phyloP scores from a whole-genome alignment of 495 filamentous ascomycete species.

The Penicillium lagena region DNA sequence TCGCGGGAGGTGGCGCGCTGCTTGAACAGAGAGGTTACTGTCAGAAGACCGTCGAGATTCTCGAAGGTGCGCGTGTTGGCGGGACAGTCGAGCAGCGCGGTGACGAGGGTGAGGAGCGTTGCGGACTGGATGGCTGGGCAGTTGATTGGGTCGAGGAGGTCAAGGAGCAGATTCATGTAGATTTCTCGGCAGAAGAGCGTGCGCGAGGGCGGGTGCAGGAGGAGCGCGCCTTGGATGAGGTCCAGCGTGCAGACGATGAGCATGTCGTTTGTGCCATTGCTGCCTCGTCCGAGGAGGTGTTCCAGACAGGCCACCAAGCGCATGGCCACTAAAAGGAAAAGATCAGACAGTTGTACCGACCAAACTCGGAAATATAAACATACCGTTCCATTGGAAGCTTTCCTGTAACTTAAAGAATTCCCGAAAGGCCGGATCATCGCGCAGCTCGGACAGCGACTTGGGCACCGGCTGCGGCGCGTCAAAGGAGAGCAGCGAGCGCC shows the following conservation, averaged over 20 bases:
- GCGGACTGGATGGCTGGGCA: slow-evolving; percentile 86
- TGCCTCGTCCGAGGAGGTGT: slow-evolving; percentile 71
- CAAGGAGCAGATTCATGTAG: slow-evolving; percentile 94
- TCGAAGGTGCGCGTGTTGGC: slow-evolving; percentile 88
- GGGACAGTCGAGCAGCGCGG: slow-evolving; percentile 75
- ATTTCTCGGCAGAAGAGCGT: slow-evolving; percentile 81
- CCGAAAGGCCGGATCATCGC: slow-evolving; percentile 81
- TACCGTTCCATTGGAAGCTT: slow-evolving; percentile 95
- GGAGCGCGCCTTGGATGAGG: slow-evolving; percentile 81
- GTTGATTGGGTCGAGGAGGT: slow-evolving; percentile 89
- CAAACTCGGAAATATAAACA: slow-evolving; percentile 3
- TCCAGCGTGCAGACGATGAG: slow-evolving; percentile 85
- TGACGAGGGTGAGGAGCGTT: slow-evolving; percentile 83
- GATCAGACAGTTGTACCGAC: neutral
- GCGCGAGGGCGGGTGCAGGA: slow-evolving; percentile 90
- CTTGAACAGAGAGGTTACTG: slow-evolving; percentile 92
- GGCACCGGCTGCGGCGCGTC: slow-evolving; percentile 36
- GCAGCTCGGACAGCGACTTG: slow-evolving; percentile 65
- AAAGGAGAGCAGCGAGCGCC: slow-evolving; percentile 30
- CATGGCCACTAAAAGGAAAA: slow-evolving; percentile 52
- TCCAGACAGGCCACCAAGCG: slow-evolving; percentile 84
- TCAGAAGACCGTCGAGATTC: slow-evolving; percentile 82
- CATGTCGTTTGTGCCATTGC: slow-evolving; percentile 77
- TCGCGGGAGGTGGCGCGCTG: slow-evolving; percentile 71
- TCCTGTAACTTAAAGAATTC: slow-evolving; percentile 97